Evolutionary conservation across 306 rosid species (phyloP).

Genomic region (Phaseolus lunatus): DNA sequence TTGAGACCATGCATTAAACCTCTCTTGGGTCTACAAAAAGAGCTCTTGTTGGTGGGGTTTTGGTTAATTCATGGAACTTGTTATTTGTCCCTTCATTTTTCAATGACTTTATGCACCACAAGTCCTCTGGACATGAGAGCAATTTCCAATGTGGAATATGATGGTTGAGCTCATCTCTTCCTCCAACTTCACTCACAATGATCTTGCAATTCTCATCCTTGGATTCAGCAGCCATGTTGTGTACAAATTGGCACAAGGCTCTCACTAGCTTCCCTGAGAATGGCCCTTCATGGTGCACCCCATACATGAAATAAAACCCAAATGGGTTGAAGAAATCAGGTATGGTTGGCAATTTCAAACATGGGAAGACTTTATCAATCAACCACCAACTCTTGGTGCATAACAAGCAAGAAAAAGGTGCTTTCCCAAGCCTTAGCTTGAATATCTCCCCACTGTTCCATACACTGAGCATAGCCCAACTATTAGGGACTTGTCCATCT

Average conservation of each 20-base stretch:
- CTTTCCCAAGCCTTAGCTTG: slow-evolving; percentile 77
- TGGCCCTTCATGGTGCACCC: slow-evolving; percentile 75
- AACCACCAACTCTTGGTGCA: slow-evolving; percentile 69
- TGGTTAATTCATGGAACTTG: slow-evolving; percentile 57
- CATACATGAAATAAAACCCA: slow-evolving; percentile 94
- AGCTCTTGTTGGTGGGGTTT: slow-evolving; percentile 65
- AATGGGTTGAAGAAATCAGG: slow-evolving; percentile 80
- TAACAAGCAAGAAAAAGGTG: slow-evolving; percentile 68
- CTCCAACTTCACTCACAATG: slow-evolving; percentile 84
- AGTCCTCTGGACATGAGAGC: slow-evolving; percentile 80
- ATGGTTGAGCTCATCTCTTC: slow-evolving; percentile 59
- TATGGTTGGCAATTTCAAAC: slow-evolving; percentile 66
- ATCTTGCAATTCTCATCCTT: slow-evolving; percentile 64
- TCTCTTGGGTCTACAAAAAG: slow-evolving; percentile 99
- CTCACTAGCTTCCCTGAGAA: slow-evolving; percentile 71
- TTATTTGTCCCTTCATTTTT: slow-evolving; percentile 56
- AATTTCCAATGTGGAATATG: slow-evolving; percentile 88
- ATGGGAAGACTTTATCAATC: slow-evolving; percentile 79
- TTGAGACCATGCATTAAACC: slow-evolving; percentile 57
- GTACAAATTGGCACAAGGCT: slow-evolving; percentile 72
- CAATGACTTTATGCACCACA: slow-evolving; percentile 93
- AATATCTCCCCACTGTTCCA: slow-evolving; percentile 87
- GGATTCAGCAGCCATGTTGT: slow-evolving; percentile 69
- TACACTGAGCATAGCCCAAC: slow-evolving; percentile 91
- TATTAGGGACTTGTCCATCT: slow-evolving; percentile 51